phyloP scores from a whole-genome alignment of 352 stramenopile genomes.

The Phytophthora citrophthora region DNA sequence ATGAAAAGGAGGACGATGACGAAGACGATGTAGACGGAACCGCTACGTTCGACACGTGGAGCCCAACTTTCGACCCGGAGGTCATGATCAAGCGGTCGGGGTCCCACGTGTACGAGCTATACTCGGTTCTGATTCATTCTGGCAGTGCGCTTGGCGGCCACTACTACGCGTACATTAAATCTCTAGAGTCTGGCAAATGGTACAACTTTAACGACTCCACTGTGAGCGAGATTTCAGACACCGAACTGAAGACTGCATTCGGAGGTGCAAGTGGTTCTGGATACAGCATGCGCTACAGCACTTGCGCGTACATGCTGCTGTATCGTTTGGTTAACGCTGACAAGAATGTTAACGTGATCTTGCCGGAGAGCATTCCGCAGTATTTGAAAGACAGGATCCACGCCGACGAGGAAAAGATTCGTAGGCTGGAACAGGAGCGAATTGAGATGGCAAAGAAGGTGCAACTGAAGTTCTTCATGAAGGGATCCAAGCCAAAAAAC shows the following conservation, averaged over 20 bases:
- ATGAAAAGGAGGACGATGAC: slow-evolving; percentile 22
- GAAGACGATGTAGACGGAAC: slow-evolving; percentile 19
- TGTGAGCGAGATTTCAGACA: slow-evolving; percentile 79
- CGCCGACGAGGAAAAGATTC: slow-evolving; percentile 70
- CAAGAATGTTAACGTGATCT: slow-evolving; percentile 73
- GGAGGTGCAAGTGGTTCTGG: slow-evolving; percentile 58
- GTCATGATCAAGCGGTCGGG: slow-evolving; percentile 67
- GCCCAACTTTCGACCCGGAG: slow-evolving; percentile 65
- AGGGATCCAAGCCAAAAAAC: slow-evolving; percentile 66
- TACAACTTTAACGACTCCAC: slow-evolving; percentile 91
- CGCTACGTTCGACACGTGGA: slow-evolving; percentile 70
- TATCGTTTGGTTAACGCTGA: slow-evolving; percentile 78
- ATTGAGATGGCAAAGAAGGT: slow-evolving; percentile 81
- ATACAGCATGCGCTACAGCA: slow-evolving; percentile 76
- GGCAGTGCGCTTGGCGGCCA: slow-evolving; percentile 92
- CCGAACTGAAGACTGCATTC: slow-evolving; percentile 79
- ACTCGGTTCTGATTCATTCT: slow-evolving; percentile 93
- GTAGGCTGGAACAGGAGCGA: slow-evolving; percentile 63
- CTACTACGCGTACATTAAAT: slow-evolving; percentile 96
- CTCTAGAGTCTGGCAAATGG: slow-evolving; percentile 80
- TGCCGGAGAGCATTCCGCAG: slow-evolving; percentile 62
- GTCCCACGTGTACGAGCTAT: slow-evolving; percentile 90
- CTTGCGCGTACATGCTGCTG: slow-evolving; percentile 93
- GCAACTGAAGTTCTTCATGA: slow-evolving; percentile 83
- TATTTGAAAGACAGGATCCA: slow-evolving; percentile 74